Percentiles rank a stretch among this genome's conserved stretches.
These are phyloP conservation scores for Linum tenue DNA, from an alignment of 345 rosid genomes.

Conservation along the genomic window DNA sequence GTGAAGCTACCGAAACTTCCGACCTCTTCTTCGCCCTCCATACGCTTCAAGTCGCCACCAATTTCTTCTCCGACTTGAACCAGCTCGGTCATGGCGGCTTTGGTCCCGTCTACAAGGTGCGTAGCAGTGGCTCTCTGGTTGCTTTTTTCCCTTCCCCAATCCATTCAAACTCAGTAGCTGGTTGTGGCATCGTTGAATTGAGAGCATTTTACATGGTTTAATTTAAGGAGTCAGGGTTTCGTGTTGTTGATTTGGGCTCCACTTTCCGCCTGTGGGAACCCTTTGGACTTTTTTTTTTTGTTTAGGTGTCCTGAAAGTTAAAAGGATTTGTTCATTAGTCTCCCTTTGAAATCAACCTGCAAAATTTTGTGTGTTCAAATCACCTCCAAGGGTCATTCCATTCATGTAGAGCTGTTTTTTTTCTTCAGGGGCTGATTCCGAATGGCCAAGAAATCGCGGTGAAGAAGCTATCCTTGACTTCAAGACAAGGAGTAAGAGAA, in stretches of 20 bases:
- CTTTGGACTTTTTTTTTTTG: too few relatives aligned
- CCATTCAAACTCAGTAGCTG: neutral
- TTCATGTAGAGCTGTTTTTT: neutral
- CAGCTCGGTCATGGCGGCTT: conserved; percentile 87
- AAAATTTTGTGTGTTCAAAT: neutral
- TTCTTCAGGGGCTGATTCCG: conserved; percentile 22
- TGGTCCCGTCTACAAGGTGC: conserved; percentile 85
- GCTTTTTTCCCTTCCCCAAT: neutral
- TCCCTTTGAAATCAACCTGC: neutral
- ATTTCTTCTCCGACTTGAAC: conserved; percentile 61
- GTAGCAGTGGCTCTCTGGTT: neutral
- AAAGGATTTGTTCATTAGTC: too few relatives aligned
- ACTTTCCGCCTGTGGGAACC: too few relatives aligned
- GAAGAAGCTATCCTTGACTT: conserved; percentile 25
- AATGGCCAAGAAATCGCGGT: conserved; percentile 24
- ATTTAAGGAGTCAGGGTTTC: too few relatives aligned
- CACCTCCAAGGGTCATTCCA: too few relatives aligned
- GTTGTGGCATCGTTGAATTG: neutral
- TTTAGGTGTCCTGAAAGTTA: too few relatives aligned
- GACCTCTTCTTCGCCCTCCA: conserved; percentile 55
- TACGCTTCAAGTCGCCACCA: conserved; percentile 61
- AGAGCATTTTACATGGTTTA: too few relatives aligned
- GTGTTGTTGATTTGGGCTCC: too few relatives aligned
- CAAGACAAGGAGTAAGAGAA: conserved; percentile 21
- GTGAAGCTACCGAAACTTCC: conserved; percentile 18